Percentiles rank a stretch among this genome's conserved stretches.
phyloP scores from a whole-genome alignment of 106 monocot genomes.

The Dioscorea zingiberensis region DNA sequence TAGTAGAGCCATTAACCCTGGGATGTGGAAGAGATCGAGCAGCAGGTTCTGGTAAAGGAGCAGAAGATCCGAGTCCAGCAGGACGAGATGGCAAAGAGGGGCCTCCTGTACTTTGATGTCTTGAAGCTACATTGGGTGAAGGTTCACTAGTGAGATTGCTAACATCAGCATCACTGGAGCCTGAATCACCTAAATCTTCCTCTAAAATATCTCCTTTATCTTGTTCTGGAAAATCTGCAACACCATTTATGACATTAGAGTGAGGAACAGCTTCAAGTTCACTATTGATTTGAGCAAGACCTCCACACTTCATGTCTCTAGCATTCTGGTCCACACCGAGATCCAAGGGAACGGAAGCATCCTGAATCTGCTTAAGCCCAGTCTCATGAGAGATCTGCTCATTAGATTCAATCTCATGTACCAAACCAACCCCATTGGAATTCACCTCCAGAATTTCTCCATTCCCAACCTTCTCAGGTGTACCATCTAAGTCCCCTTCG shows the following conservation, averaged over 20 bases:
- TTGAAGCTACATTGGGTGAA: conserved; percentile 5
- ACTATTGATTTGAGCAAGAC: too few species aligned
- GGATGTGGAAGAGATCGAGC: conserved; percentile 37
- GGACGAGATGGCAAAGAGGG: conserved; percentile 46
- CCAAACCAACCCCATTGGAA: conserved; percentile 1
- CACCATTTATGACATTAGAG: too few species aligned
- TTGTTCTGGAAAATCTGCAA: too few species aligned
- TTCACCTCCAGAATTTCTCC: neutral
- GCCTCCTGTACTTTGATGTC: neutral
- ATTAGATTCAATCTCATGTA: neutral
- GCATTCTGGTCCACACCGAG: neutral
- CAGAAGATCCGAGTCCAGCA: conserved; percentile 83
- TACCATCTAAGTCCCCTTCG: neutral
- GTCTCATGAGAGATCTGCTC: conserved; percentile 1
- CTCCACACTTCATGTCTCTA: too few species aligned
- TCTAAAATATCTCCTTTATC: conserved; percentile 19
- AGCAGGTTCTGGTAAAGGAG: conserved; percentile 49
- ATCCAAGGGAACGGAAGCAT: neutral
- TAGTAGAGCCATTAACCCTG: conserved; percentile 35
- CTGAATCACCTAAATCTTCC: conserved; percentile 27
- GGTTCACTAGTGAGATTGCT: conserved; percentile 7
- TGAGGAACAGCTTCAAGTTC: too few species aligned
- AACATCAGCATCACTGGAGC: conserved; percentile 36
- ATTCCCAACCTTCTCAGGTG: neutral
- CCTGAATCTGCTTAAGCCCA: neutral